These are phyloP conservation scores for Mycocentrospora acerina DNA, from an alignment of 2,329 filamentous ascomycete species.

Conservation along the genomic window DNA sequence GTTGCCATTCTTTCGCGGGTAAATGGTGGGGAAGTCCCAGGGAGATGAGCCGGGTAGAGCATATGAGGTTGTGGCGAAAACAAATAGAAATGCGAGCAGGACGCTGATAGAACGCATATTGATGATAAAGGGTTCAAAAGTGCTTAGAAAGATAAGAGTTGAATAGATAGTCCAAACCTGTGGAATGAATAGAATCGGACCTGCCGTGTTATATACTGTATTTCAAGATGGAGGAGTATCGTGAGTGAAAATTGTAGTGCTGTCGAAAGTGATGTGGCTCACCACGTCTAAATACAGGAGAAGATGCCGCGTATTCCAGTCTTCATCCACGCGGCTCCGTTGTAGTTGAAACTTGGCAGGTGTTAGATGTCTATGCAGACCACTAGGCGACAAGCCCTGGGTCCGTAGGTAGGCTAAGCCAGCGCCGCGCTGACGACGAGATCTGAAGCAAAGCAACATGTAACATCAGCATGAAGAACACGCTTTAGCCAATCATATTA, in stretches of 20 bases:
- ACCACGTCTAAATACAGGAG: slow-evolving; percentile 3
- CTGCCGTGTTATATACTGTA: slow-evolving; percentile 13
- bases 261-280: background rate
- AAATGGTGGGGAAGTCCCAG: slow-evolving; percentile 15
- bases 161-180: slow-evolving; percentile 1
- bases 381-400: background rate
- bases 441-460: slow-evolving; percentile 4
- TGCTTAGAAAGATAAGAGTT: background rate
- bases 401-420: background rate
- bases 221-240: background rate
- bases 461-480: slow-evolving; percentile 5
- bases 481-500: slow-evolving; percentile 1
- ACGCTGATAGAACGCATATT: slow-evolving; percentile 21
- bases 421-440: slow-evolving; percentile 1
- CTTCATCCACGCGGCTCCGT: slow-evolving; percentile 16
- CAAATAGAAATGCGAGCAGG: slow-evolving; percentile 19
- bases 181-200: slow-evolving; percentile 11
- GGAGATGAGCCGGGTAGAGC: slow-evolving; percentile 12
- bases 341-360: slow-evolving; percentile 21
- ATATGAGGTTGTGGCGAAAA: slow-evolving; percentile 19
- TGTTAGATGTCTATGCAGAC: slow-evolving; percentile 4
- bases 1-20: slow-evolving; percentile 21
- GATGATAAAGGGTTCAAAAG: background rate
- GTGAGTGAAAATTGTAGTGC: background rate
- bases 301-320: slow-evolving; percentile 5